Conservation (phyloP, 768 basidiomycete species). For the Exidia glandulosa region DNA sequence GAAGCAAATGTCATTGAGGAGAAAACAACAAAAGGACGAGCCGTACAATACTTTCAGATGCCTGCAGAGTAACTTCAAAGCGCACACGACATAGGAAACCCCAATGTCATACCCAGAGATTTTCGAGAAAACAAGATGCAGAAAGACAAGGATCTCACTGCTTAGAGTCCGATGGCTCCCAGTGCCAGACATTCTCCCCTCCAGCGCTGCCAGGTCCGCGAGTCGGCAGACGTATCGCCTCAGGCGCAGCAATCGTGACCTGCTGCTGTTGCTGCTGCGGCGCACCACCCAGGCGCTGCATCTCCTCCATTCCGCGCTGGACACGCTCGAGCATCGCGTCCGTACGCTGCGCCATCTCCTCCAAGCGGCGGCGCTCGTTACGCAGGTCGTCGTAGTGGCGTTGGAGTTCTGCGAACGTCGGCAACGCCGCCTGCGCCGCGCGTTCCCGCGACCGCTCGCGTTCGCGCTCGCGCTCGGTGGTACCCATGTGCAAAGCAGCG, state of each 20-base stretch:
- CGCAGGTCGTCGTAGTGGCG: slow-evolving; percentile 56
- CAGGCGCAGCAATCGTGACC: neutral
- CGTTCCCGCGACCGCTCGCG: neutral
- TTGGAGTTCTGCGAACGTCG: slow-evolving; percentile 52
- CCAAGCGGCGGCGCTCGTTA: slow-evolving; percentile 50
- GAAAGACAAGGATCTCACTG: neutral
- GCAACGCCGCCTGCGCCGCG: slow-evolving; percentile 14
- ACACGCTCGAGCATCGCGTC: slow-evolving; percentile 62
- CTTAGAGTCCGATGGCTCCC: neutral
- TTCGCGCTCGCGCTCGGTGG: neutral
- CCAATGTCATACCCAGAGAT: no score
- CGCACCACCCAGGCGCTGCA: slow-evolving; percentile 18
- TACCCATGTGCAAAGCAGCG: neutral
- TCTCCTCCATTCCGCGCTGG: slow-evolving; percentile 67
- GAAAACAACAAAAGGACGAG: neutral
- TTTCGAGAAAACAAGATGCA: neutral
- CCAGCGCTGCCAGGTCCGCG: neutral
- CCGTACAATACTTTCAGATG: neutral
- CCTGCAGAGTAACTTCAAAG: neutral
- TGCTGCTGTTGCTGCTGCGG: neutral
- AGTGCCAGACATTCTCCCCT: neutral
- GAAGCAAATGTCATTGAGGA: neutral
- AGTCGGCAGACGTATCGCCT: neutral
- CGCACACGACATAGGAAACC: no score
- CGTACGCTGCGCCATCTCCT: slow-evolving; percentile 68